These are phyloP conservation scores for Didymella arachidicola DNA, from an alignment of 2,329 filamentous ascomycete genomes.

Conservation along the genomic window DNA sequence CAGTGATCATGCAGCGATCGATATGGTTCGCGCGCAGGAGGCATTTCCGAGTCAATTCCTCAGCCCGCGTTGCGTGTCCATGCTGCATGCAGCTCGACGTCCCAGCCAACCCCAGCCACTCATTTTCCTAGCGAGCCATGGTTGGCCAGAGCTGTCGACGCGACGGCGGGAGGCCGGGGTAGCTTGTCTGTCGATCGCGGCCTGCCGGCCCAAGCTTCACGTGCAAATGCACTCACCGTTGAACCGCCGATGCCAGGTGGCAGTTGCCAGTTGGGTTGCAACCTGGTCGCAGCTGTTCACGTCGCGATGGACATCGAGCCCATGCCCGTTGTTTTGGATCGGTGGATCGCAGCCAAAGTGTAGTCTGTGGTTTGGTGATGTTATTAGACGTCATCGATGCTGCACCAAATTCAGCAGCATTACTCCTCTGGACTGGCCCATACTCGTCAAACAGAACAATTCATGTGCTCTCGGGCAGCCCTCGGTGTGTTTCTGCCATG, in stretches of 20 bases:
- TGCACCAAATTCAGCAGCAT: not conserved
- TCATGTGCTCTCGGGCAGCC: not conserved
- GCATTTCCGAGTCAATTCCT: conserved; percentile 30
- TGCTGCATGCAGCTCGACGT: conserved; percentile 23
- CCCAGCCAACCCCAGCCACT: conserved; percentile 36
- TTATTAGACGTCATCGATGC: conserved; percentile 15
- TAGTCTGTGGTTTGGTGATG: not conserved
- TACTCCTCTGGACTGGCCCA: not conserved
- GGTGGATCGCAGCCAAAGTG: conserved; percentile 1
- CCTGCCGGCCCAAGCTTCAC: conserved; percentile 21
- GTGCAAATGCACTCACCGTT: conserved; percentile 14
- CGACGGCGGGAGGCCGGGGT: conserved; percentile 17
- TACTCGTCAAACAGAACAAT: not conserved
- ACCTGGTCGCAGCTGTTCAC: not conserved
- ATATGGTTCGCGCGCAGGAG: conserved; percentile 35
- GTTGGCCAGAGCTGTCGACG: conserved; percentile 9
- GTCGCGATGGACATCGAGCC: not conserved
- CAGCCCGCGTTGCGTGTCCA: conserved; percentile 38
- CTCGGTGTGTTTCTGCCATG: not conserved
- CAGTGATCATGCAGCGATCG: conserved; percentile 14
- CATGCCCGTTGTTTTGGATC: conserved; percentile 5
- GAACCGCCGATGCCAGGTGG: conserved; percentile 12
- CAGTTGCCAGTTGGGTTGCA: conserved; percentile 10
- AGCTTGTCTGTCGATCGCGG: conserved; percentile 17
- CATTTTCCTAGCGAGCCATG: conserved; percentile 23